Percentiles rank a stretch among this genome's conserved stretches.
Evolutionary conservation across 495 filamentous ascomycete genomes (phyloP).

Genomic region (Xylaria telfairii): DNA sequence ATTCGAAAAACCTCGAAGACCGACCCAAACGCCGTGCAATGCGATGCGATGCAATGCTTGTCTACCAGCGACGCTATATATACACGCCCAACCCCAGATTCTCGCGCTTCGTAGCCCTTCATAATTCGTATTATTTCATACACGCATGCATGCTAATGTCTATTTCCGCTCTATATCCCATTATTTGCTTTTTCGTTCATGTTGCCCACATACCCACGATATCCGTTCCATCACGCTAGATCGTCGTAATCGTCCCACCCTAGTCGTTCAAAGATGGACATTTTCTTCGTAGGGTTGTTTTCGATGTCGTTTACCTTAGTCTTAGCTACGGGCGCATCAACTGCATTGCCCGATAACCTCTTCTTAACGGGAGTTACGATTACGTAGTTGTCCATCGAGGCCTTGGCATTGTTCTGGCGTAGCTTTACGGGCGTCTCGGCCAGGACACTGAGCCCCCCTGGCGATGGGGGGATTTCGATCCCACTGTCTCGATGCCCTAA

Average conservation of each 20-base stretch:
- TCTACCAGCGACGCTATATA: slow-evolving; percentile 18
- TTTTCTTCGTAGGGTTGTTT: slow-evolving; percentile 38
- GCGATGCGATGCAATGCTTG: not conserved
- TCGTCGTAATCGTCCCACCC: slow-evolving; percentile 76
- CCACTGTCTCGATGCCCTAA: slow-evolving; percentile 31
- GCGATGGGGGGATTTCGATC: slow-evolving; percentile 50
- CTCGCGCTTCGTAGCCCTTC: slow-evolving; percentile 27
- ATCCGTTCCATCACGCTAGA: slow-evolving; percentile 21
- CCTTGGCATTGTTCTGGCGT: slow-evolving; percentile 21
- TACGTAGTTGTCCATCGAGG: slow-evolving; percentile 25
- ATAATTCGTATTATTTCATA: slow-evolving; percentile 12
- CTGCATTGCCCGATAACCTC: slow-evolving; percentile 52
- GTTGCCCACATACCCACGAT: not conserved
- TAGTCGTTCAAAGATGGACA: slow-evolving; percentile 70
- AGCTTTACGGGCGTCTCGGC: slow-evolving; percentile 48
- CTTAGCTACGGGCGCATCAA: slow-evolving; percentile 27
- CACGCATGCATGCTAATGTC: not conserved
- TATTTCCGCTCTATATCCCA: too few species aligned
- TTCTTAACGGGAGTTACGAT: slow-evolving; percentile 37
- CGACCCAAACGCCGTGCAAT: not conserved
- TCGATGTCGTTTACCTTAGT: slow-evolving; percentile 29
- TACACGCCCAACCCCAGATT: not conserved
- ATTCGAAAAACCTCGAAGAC: not conserved
- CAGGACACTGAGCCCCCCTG: slow-evolving; percentile 39
- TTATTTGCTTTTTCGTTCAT: too few species aligned